Conservation (phyloP, 2,329 filamentous ascomycete species). For the Bipolaris oryzae region DNA sequence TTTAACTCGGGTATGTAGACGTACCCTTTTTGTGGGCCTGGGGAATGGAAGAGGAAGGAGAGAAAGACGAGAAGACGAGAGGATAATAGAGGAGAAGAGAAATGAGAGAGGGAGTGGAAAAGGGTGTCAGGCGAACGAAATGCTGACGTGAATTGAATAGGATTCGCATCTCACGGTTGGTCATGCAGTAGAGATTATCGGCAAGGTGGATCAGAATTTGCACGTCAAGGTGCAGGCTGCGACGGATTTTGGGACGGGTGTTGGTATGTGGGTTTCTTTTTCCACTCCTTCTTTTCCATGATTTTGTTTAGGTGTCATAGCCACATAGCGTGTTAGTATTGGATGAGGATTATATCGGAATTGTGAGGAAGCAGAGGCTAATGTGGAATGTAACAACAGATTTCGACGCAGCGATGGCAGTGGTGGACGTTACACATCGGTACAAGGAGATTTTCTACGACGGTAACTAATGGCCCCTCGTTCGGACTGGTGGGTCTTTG, state of each 20-base stretch:
- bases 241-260: conserved; percentile 69
- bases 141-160: conserved; percentile 50
- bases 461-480: conserved; percentile 30
- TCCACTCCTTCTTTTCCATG: background rate
- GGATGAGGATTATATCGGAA: too few species aligned
- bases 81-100: background rate
- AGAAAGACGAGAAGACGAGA: background rate
- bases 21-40: background rate
- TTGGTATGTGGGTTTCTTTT: conserved; percentile 63
- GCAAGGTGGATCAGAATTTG: conserved; percentile 77
- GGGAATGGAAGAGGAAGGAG: background rate
- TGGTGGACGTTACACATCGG: conserved; percentile 85
- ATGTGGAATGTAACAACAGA: conserved; percentile 58
- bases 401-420: conserved; percentile 73
- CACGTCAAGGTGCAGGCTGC: conserved; percentile 72
- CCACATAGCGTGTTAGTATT: too few species aligned
- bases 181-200: conserved; percentile 77
- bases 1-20: conserved; percentile 68
- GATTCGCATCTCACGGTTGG: conserved; percentile 72
- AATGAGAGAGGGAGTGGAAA: background rate
- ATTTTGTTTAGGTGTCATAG: too few species aligned
- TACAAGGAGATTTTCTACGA: conserved; percentile 82
- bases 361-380: background rate
- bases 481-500: background rate
- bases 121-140: too few species aligned